Base-by-base conservation (phyloP, 495 filamentous ascomycete genomes). In the Podospora sp. region DNA sequence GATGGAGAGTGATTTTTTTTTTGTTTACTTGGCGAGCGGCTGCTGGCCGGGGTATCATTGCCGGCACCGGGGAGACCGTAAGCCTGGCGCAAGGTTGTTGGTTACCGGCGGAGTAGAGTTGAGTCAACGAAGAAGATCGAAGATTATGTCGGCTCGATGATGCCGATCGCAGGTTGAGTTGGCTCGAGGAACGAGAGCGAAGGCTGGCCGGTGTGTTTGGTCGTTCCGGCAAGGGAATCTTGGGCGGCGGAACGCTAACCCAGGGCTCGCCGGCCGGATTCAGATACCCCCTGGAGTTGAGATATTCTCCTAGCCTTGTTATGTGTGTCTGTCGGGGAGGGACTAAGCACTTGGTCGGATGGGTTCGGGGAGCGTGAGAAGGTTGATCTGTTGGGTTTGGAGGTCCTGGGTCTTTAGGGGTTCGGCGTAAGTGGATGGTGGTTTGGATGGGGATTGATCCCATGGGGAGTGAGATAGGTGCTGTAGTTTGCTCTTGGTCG, bases 211-310 rank as follows among this genome's bases (percentile, higher is more conserved):
- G 14, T 51, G 57, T 21, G 52, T 14, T 9, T 22, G 69, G 69
- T 3, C 61, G 60, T 6, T 36, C 2, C 11, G 69, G 69, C 2
- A 65, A 46, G 5, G 69, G 65, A 14, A 16, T n/a, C 2, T 55
- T n/a, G 3, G 69, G 69, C 0, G 65, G 65, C 9, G 69, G 69
- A 11, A 69, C 68, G 25, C 51, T 55, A 20, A 66, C 63, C 68
- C 68, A 69, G 7, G 68, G 69, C 24, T 68, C 66, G 24, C 69
- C 69, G 24, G 69, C 66, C 5, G 66, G 69, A 58, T 68, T 71
- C 18, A 69, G 40, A 55, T 71, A 71, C 12, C n/a, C 52, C 1
- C 22, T 7, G 0, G 53, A 22, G 53, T 35, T 59, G 16, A 21
- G 16, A 25, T 20, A 9, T 21, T 3, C 40, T 14, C 40, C 40